A percentile compares a stretch with the other conserved stretches of the same genome.
Conservation (phyloP, 2,329 filamentous ascomycete genomes). For the Alternaria ethzedia region DNA sequence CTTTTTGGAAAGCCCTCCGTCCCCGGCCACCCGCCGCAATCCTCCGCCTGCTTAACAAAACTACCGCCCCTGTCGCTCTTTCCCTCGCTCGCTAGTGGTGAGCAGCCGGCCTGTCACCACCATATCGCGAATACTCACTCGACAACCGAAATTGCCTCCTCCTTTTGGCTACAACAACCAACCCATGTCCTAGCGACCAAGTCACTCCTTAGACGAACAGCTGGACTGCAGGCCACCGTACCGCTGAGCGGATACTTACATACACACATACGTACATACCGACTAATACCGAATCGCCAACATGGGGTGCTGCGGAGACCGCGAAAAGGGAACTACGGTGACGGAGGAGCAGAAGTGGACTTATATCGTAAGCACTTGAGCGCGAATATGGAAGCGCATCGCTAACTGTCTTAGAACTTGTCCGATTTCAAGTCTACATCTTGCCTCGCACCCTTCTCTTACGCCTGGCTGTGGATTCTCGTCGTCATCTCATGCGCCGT, state of each 20-base stretch:
- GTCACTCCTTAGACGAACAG: slow-evolving; percentile 44
- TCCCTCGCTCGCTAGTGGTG: slow-evolving; percentile 40
- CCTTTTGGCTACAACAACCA: slow-evolving; percentile 8
- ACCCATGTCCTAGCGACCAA: slow-evolving; percentile 36
- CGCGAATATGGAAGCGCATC: neutral
- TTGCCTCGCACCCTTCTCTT: slow-evolving; percentile 78
- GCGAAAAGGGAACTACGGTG: slow-evolving; percentile 47
- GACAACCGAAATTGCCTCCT: slow-evolving; percentile 3
- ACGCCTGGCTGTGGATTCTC: slow-evolving; percentile 83
- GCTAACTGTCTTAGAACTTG: slow-evolving; percentile 50
- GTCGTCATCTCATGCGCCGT: slow-evolving; percentile 80
- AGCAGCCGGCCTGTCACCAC: slow-evolving; percentile 50
- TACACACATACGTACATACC: slow-evolving; percentile 20
- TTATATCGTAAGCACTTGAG: slow-evolving; percentile 73
- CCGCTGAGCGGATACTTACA: slow-evolving; percentile 44
- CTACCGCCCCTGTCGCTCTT: slow-evolving; percentile 37
- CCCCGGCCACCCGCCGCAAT: slow-evolving; percentile 21
- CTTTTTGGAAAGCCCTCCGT: slow-evolving; percentile 11
- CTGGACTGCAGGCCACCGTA: slow-evolving; percentile 42
- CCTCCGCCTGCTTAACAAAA: slow-evolving; percentile 25
- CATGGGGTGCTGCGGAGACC: slow-evolving; percentile 49
- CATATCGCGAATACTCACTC: slow-evolving; percentile 20
- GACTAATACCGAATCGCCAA: slow-evolving; percentile 36
- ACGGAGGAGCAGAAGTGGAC: slow-evolving; percentile 73
- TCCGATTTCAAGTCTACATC: slow-evolving; percentile 84